phyloP scores from a whole-genome alignment of 208 protist species.

The Leishmania aethiopica region DNA sequence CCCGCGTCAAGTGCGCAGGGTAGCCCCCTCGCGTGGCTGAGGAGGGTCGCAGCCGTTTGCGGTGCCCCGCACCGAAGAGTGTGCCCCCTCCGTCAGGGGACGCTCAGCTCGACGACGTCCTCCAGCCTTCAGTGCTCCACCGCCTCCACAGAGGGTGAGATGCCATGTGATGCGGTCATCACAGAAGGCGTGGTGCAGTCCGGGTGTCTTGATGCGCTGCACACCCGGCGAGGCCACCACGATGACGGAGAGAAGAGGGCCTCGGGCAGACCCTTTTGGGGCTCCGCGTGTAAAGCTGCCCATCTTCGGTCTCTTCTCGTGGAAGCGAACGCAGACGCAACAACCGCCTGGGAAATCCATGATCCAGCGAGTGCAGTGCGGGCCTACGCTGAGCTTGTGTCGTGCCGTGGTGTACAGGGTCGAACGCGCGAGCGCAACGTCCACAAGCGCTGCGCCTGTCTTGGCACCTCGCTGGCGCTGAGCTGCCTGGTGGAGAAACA shows the following conservation, averaged over 20 bases:
- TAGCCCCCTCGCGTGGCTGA: neutral
- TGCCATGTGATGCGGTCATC: neutral
- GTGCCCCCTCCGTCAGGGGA: neutral
- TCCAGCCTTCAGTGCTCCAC: neutral
- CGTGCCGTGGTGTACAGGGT: neutral
- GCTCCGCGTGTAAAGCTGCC: neutral
- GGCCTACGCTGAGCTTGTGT: neutral
- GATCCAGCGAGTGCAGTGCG: too few species aligned
- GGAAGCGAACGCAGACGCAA: neutral
- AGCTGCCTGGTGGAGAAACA: neutral
- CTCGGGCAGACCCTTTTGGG: neutral
- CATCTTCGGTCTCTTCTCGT: neutral
- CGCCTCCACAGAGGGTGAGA: neutral
- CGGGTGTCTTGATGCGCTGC: neutral
- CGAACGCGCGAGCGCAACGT: neutral
- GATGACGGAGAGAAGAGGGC: neutral
- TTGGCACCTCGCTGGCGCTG: neutral
- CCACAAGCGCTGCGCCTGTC: neutral
- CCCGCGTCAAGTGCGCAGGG: neutral
- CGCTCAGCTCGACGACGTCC: neutral
- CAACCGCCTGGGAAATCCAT: neutral
- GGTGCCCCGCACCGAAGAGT: neutral
- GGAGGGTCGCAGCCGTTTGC: neutral
- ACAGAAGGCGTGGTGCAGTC: neutral
- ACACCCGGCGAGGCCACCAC: neutral